phyloP scores from a whole-genome alignment of 2,329 filamentous ascomycete genomes.

The Fusarium beomiforme region DNA sequence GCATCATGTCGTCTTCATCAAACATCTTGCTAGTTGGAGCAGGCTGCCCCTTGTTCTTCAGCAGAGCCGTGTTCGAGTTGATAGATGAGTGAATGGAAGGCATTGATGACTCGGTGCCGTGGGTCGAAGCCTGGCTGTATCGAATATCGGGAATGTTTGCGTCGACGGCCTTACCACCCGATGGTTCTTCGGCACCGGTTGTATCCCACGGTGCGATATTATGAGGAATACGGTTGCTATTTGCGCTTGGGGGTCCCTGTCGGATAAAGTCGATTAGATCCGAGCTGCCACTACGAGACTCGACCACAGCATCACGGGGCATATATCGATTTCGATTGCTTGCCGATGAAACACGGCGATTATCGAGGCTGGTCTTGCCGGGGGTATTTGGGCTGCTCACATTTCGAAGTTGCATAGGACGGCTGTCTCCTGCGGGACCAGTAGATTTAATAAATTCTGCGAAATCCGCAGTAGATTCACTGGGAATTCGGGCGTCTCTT shows the following conservation, averaged over 20 bases:
- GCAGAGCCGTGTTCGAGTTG: slow-evolving; percentile 79
- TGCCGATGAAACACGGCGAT: slow-evolving; percentile 51
- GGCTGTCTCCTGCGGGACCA: slow-evolving; percentile 68
- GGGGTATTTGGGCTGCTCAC: slow-evolving; percentile 44
- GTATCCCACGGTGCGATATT: slow-evolving; percentile 86
- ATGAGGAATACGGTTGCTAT: slow-evolving; percentile 76
- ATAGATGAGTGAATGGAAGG: slow-evolving; percentile 70
- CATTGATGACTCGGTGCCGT: slow-evolving; percentile 66
- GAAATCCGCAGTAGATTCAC: slow-evolving; percentile 82
- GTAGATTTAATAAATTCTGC: slow-evolving; percentile 91
- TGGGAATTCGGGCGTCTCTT: slow-evolving; percentile 76
- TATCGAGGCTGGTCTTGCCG: slow-evolving; percentile 52
- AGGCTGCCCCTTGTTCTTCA: slow-evolving; percentile 55
- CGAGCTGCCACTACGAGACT: slow-evolving; percentile 73
- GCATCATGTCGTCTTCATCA: slow-evolving; percentile 65
- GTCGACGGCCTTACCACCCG: slow-evolving; percentile 59
- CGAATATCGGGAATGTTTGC: slow-evolving; percentile 66
- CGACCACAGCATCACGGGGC: slow-evolving; percentile 76
- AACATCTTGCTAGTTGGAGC: slow-evolving; percentile 50
- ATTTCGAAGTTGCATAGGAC: slow-evolving; percentile 50
- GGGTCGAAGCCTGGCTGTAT: slow-evolving; percentile 66
- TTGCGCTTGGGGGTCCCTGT: slow-evolving; percentile 75
- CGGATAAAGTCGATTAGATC: slow-evolving; percentile 97
- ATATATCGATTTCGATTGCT: slow-evolving; percentile 66
- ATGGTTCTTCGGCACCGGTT: slow-evolving; percentile 85